Evolutionary conservation across 345 rosid species (phyloP).

Genomic region (Hypericum perforatum): DNA sequence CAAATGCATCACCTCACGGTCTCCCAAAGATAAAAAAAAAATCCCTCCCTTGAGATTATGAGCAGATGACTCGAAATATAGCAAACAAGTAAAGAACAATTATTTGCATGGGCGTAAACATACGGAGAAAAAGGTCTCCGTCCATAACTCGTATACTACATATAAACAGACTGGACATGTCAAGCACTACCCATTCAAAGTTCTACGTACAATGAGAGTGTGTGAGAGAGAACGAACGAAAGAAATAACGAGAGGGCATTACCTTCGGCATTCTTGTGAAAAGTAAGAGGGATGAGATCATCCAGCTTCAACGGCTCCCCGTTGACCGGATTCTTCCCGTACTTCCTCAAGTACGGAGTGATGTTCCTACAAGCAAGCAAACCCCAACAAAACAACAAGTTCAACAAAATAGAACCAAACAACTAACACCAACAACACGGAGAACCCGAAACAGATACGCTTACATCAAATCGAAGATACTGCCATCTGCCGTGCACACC

Average conservation of each 20-base stretch:
- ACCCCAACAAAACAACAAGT: neutral
- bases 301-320: conserved; percentile 64
- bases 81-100: too few species aligned
- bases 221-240: neutral
- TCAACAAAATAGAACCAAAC: conserved; percentile 3
- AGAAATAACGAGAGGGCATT: neutral
- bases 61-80: too few species aligned
- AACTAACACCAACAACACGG: neutral
- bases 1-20: too few species aligned
- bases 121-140: too few species aligned
- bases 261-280: conserved; percentile 89
- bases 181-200: neutral
- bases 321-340: conserved; percentile 79
- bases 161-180: too few species aligned
- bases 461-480: conserved; percentile 78
- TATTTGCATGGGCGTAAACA: too few species aligned
- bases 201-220: neutral
- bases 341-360: conserved; percentile 71
- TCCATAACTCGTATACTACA: too few species aligned
- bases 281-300: conserved; percentile 63
- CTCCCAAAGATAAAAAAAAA: too few species aligned
- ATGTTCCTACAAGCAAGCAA: conserved; percentile 43
- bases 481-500: conserved; percentile 72
- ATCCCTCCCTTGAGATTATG: too few species aligned
- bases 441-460: conserved; percentile 17